phyloP scores from a whole-genome alignment of 768 basidiomycete genomes.

The Agaricus blazei region DNA sequence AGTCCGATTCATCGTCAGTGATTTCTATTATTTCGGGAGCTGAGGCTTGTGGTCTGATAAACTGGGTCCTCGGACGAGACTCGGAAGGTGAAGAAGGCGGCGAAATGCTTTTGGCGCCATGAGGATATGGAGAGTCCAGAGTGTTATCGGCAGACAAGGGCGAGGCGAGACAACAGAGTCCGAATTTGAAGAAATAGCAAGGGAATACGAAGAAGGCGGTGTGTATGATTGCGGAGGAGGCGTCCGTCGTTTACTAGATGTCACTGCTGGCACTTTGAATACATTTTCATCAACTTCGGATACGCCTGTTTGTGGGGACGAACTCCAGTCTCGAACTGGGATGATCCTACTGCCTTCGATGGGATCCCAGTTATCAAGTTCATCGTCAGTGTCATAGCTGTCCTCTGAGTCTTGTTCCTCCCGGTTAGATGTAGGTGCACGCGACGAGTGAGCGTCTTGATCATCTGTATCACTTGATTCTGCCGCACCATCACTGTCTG shows the following conservation, averaged over 20 bases:
- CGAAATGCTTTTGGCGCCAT: neutral
- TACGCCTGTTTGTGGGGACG: slow-evolving; percentile 4
- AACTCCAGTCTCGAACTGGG: slow-evolving; percentile 13
- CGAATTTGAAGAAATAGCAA: neutral
- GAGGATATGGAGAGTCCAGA: neutral
- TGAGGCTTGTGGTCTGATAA: neutral
- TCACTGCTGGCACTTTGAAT: slow-evolving; percentile 15
- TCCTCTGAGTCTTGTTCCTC: slow-evolving; percentile 17
- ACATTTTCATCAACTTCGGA: slow-evolving; percentile 25
- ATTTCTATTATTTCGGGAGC: slow-evolving; percentile 6
- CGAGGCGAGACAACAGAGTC: neutral
- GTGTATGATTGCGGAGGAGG: slow-evolving; percentile 28
- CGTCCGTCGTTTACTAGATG: neutral
- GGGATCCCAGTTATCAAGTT: slow-evolving; percentile 31
- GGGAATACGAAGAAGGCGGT: slow-evolving; percentile 30
- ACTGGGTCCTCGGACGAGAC: neutral
- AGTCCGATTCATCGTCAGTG: neutral
- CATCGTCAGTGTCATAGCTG: slow-evolving; percentile 30
- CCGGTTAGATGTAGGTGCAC: neutral
- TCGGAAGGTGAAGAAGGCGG: neutral
- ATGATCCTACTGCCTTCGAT: slow-evolving; percentile 38
- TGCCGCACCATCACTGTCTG: slow-evolving; percentile 1
- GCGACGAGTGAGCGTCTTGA: neutral
- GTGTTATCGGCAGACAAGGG: neutral
- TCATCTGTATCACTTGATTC: slow-evolving; percentile 10